These are phyloP conservation scores for Hanseniaspora nectarophila DNA, from an alignment of 805 yeast species.

Conservation along the genomic window DNA sequence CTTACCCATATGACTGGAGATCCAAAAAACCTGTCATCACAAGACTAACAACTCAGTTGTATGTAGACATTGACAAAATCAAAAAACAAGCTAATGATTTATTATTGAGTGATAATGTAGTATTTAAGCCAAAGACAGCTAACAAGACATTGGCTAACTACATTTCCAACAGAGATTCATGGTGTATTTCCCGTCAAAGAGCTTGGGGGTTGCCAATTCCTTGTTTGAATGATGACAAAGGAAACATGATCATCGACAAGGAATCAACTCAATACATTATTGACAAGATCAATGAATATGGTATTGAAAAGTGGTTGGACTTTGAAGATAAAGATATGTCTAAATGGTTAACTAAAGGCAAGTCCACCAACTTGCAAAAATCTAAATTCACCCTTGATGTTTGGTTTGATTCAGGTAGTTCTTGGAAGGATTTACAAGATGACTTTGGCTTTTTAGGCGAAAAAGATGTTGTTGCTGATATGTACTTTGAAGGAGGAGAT, in stretches of 20 bases:
- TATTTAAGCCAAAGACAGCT: conserved; percentile 67
- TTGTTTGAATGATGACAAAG: conserved; percentile 54
- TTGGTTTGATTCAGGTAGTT: conserved; percentile 96
- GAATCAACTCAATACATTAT: conserved; percentile 50
- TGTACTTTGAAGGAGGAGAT: conserved; percentile 94
- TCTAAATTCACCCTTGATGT: conserved; percentile 95
- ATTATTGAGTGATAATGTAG: conserved; percentile 32
- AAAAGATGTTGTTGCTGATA: conserved; percentile 52
- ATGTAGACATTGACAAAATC: conserved; percentile 41
- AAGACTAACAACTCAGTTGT: conserved; percentile 95
- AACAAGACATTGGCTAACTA: conserved; percentile 59
- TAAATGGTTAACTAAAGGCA: background rate
- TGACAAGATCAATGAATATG: conserved; percentile 40
- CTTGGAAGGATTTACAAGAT: conserved; percentile 54
- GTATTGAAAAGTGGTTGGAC: conserved; percentile 71
- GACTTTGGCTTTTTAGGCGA: conserved; percentile 22
- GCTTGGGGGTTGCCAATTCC: conserved; percentile 98
- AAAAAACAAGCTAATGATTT: background rate
- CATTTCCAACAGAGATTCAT: conserved; percentile 67
- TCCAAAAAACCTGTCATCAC: conserved; percentile 90
- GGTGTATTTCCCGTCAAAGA: conserved; percentile 97
- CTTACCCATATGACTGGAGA: conserved; percentile 96
- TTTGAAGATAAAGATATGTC: conserved; percentile 29
- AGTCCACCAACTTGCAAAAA: conserved; percentile 28
- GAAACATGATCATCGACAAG: conserved; percentile 50